phyloP scores from a whole-genome alignment of 495 filamentous ascomycete species.

The Filosporella fistucella region DNA sequence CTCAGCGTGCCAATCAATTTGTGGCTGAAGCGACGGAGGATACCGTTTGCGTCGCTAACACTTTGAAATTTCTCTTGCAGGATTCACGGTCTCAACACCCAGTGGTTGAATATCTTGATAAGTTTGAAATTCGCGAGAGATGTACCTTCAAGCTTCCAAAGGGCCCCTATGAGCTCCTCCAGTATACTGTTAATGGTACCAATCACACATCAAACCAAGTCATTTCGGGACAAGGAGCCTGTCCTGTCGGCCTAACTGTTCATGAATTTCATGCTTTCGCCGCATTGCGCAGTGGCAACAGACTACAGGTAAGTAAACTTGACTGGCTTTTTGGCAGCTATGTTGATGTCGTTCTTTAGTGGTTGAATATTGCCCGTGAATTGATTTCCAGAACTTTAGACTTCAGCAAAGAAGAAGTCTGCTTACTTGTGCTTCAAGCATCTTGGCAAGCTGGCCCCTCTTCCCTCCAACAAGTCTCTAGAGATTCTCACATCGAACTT shows the following conservation, averaged over 20 bases:
- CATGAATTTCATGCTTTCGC: constrained; percentile 35
- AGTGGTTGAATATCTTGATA: constrained; percentile 6
- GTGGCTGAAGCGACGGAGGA: constrained; percentile 22
- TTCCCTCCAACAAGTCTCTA: background rate
- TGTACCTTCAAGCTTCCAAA: constrained; percentile 33
- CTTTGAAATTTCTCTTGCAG: constrained; percentile 32
- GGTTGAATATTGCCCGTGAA: constrained; percentile 36
- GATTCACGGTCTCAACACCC: constrained; percentile 12
- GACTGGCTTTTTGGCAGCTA: too few species aligned
- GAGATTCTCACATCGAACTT: constrained; percentile 28
- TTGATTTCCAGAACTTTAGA: constrained; percentile 25
- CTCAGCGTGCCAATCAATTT: constrained; percentile 32
- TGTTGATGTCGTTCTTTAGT: too few species aligned
- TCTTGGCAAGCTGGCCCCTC: constrained; percentile 29
- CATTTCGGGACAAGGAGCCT: constrained; percentile 21
- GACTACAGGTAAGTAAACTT: too few species aligned
- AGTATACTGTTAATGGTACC: constrained; percentile 31
- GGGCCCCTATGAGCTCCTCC: constrained; percentile 25
- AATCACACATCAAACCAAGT: constrained; percentile 23
- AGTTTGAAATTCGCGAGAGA: constrained; percentile 11
- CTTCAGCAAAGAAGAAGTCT: constrained; percentile 29
- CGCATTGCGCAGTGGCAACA: constrained; percentile 28
- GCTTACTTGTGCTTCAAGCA: constrained; percentile 30
- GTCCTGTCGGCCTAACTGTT: constrained; percentile 29
- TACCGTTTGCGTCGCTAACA: constrained; percentile 41